These are phyloP conservation scores for Saccharum spontaneum DNA, from an alignment of 176 grass and related monocot genomes.

Conservation along the genomic window DNA sequence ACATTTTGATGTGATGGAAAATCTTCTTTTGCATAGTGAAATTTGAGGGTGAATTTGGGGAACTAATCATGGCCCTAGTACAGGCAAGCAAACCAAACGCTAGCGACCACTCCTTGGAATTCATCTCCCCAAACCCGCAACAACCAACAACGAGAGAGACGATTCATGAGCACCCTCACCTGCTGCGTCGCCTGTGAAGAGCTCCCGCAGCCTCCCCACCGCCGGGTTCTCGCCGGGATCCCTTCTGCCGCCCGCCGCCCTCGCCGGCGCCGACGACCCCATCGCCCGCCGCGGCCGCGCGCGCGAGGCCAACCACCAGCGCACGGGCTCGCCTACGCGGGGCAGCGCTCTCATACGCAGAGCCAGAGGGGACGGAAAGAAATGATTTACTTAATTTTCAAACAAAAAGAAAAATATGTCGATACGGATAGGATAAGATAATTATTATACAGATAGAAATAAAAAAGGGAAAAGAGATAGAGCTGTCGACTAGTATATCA, in stretches of 20 bases:
- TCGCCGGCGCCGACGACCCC: slow-evolving; percentile 19
- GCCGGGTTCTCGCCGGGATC: slow-evolving; percentile 31
- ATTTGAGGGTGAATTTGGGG: too few species aligned
- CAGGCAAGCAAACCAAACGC: not conserved
- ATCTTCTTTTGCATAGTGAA: too few species aligned
- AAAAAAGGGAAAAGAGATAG: not conserved
- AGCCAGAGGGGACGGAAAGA: not conserved
- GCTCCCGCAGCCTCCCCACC: slow-evolving; percentile 49
- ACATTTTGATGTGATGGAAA: too few species aligned
- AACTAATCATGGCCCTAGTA: too few species aligned
- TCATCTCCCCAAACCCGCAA: slow-evolving; percentile 22
- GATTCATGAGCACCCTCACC: slow-evolving; percentile 5
- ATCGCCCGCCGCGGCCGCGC: slow-evolving; percentile 26
- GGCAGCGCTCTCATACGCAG: slow-evolving; percentile 19
- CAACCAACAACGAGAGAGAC: not conserved
- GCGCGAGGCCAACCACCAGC: slow-evolving; percentile 1
- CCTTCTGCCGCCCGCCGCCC: not conserved
- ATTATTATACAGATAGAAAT: not conserved
- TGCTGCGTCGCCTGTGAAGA: slow-evolving; percentile 34
- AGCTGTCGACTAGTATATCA: slow-evolving; percentile 55
- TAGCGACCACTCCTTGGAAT: not conserved
- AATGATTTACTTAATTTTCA: not conserved
- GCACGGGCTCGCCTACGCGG: not conserved
- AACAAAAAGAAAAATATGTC: not conserved
- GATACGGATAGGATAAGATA: slow-evolving; percentile 41